phyloP scores from a whole-genome alignment of 148 eudicot species.

The Pharnaceum exiguum region DNA sequence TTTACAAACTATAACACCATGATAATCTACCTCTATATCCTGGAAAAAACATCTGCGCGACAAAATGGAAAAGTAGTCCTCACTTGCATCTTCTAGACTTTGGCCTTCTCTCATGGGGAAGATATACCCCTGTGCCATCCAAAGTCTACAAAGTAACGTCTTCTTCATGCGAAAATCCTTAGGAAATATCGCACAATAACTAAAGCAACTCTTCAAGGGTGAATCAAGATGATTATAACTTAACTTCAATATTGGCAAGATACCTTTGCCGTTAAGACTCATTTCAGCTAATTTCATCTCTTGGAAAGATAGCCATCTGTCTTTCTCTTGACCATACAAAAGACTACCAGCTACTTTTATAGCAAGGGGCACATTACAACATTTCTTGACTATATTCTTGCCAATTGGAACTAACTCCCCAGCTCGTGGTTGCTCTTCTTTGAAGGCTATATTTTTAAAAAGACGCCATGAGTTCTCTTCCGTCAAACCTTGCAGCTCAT shows the following conservation, averaged over 20 bases:
- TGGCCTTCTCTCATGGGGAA: too few species aligned
- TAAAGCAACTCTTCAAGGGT: background rate
- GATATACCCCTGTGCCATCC: too few species aligned
- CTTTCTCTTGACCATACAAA: constrained; percentile 20
- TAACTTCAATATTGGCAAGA: constrained; percentile 20
- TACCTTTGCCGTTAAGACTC: constrained; percentile 2
- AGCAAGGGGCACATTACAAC: constrained; percentile 12
- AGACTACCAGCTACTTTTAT: constrained; percentile 22
- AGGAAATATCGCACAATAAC: constrained; percentile 1
- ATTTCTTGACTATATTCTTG: constrained; percentile 14
- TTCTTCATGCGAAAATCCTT: background rate
- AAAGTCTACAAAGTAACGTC: background rate
- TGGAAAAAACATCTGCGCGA: constrained; percentile 5
- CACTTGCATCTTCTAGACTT: too few species aligned
- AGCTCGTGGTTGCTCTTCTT: background rate
- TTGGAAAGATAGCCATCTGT: constrained; percentile 23
- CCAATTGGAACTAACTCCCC: constrained; percentile 12
- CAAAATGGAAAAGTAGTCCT: background rate
- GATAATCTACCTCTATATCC: background rate
- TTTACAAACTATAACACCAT: background rate
- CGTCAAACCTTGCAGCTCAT: constrained; percentile 20
- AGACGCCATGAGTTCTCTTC: constrained; percentile 18
- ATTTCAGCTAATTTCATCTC: constrained; percentile 23
- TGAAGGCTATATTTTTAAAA: constrained; percentile 22
- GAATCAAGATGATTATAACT: constrained; percentile 20